Evolutionary conservation across 148 eudicot species (phyloP), one percentile per base, ranked within the genome.

Genomic region (Beta vulgaris): DNA sequence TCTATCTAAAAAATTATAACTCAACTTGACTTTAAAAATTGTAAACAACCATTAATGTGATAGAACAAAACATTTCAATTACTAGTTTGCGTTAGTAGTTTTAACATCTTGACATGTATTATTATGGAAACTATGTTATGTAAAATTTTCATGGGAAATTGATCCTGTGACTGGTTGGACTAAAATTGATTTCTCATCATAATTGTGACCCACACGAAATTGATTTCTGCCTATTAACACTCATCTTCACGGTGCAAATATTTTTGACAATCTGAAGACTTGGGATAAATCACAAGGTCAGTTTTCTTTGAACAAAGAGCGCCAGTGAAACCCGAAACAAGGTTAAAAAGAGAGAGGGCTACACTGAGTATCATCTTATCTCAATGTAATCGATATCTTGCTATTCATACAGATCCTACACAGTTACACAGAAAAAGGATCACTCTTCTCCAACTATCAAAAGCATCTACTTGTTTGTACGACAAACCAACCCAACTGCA

Each of bases 401-500:
- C 57, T 62, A 61, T 61, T 62, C 42, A 73, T 60, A 60, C 54
- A 73, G 31, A 43, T 35, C 44, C 49, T 40, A 42, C 40, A 29
- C 23, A 69, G 34, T 44, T 29, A 15, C 32, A 58, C 25, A 19
- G 31, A 28, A 69, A 69, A 59, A 29, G 6, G 32, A 43, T 25
- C 63, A 0, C 39, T 16, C 19, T 57, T 11, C 63, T 54, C 42
- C 59, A 32, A 68, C 54, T 75, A 75, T 8, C 71, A 15, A 31
- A 68, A 57, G 28, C 31, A 31, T 43, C 13, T 19, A 32, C 36
- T 7, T 7, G 71, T 65, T 55, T 66, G 26, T 39, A 21, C 21
- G 40, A 76, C 67, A 68, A 60, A 42, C 26, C 51, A 76, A 60
- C 78, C 54, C 42, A 44, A 32, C 36, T 76, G 48, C 59, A 58